phyloP scores from a whole-genome alignment of 2,329 filamentous ascomycete genomes.

The Xylariaceae sp. region DNA sequence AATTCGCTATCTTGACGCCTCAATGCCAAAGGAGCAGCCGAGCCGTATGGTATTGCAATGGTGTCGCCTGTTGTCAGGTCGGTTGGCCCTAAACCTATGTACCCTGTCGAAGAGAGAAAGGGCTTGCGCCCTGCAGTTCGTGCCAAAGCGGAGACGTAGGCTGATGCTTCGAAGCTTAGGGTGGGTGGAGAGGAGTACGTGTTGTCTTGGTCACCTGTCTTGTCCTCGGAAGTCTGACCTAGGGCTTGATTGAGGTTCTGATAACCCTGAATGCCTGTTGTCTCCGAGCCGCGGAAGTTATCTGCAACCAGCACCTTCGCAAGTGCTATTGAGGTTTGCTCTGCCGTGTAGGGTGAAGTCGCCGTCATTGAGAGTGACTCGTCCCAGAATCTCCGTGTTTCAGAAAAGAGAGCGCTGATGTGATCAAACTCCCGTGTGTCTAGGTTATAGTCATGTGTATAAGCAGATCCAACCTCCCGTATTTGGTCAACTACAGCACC shows the following conservation, averaged over 20 bases:
- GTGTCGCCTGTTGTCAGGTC: constrained; percentile 9
- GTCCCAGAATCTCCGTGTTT: constrained; percentile 15
- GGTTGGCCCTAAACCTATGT: constrained; percentile 13
- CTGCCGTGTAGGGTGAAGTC: constrained; percentile 14
- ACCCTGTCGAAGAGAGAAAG: constrained; percentile 12
- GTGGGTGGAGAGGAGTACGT: too few relatives aligned
- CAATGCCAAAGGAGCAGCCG: constrained; percentile 14
- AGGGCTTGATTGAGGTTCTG: constrained; percentile 7
- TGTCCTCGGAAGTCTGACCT: background rate
- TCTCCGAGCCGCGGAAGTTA: constrained; percentile 4
- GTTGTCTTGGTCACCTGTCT: too few relatives aligned
- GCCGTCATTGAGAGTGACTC: constrained; percentile 10
- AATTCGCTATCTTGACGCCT: constrained; percentile 1
- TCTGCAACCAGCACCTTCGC: constrained; percentile 14
- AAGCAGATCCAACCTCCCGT: constrained; percentile 8
- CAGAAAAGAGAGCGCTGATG: constrained; percentile 8
- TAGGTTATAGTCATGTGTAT: background rate
- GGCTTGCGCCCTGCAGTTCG: constrained; percentile 12
- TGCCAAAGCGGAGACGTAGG: constrained; percentile 8
- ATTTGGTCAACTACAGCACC: constrained; percentile 11
- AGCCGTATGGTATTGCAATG: constrained; percentile 16
- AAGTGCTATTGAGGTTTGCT: constrained; percentile 14
- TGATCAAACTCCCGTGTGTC: background rate
- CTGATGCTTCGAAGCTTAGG: too few relatives aligned
- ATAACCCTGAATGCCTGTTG: constrained; percentile 9